Percentiles rank a stretch among this genome's conserved stretches.
phyloP scores from a whole-genome alignment of 2,329 filamentous ascomycete genomes.

The Grosmannia clavigera region DNA sequence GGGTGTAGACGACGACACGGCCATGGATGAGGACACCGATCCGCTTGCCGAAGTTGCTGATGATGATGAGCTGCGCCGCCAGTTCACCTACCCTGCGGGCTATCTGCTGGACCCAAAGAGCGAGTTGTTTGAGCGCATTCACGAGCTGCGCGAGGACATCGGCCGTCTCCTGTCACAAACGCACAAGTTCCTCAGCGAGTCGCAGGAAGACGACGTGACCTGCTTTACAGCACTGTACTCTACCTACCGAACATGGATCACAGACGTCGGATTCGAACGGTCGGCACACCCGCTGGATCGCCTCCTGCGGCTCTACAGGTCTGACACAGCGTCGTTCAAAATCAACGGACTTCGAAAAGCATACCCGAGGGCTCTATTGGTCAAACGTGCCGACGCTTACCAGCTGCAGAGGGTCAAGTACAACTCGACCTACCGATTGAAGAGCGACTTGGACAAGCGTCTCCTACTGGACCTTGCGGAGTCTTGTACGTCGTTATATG shows the following conservation, averaged over 20 bases:
- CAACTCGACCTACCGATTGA: constrained; percentile 77
- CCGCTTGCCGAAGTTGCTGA: constrained; percentile 54
- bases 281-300: constrained; percentile 89
- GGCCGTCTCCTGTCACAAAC: constrained; percentile 72
- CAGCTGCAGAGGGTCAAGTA: constrained; percentile 89
- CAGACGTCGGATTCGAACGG: constrained; percentile 90
- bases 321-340: constrained; percentile 86
- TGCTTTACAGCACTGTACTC: constrained; percentile 91
- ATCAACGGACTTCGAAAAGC: constrained; percentile 84
- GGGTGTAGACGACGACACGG: constrained; percentile 33
- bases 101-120: constrained; percentile 59
- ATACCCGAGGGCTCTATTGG: constrained; percentile 83
- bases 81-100: constrained; percentile 80
- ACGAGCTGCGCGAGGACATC: constrained; percentile 66
- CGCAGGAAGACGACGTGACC: constrained; percentile 89
- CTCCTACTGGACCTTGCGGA: constrained; percentile 78
- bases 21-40: constrained; percentile 37
- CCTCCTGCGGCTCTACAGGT: constrained; percentile 69
- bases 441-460: constrained; percentile 78
- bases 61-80: constrained; percentile 71
- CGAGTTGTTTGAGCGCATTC: constrained; percentile 60
- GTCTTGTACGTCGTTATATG: constrained; percentile 83
- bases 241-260: constrained; percentile 91
- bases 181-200: constrained; percentile 67
- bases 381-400: constrained; percentile 88